These are phyloP conservation scores for Kazachstania sp. DNA, from an alignment of 1,139 yeast genomes.

Conservation along the genomic window DNA sequence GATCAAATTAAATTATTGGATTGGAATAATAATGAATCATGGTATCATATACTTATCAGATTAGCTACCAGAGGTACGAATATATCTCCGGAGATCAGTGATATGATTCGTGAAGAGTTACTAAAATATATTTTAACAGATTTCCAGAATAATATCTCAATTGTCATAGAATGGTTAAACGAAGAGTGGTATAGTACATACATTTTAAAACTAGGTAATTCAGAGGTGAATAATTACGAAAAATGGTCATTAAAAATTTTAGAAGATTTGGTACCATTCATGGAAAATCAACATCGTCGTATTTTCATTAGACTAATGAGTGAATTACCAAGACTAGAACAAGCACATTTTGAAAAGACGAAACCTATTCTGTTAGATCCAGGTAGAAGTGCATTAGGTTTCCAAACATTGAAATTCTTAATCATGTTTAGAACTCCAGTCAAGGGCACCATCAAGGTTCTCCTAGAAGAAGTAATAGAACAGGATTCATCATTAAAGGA, in stretches of 20 bases:
- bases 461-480: conserved; percentile 50
- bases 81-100: conserved; percentile 36
- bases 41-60: conserved; percentile 70
- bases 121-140: conserved; percentile 67
- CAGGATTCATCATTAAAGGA: conserved; percentile 47
- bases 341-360: conserved; percentile 51
- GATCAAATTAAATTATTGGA: conserved; percentile 22
- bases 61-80: conserved; percentile 72
- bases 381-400: conserved; percentile 67
- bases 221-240: conserved; percentile 43
- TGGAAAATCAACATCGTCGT: conserved; percentile 73
- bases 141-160: conserved; percentile 62
- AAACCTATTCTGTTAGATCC: conserved; percentile 82
- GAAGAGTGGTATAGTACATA: conserved; percentile 87
- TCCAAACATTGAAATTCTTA: conserved; percentile 69
- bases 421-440: conserved; percentile 90
- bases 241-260: conserved; percentile 65
- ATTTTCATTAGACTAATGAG: conserved; percentile 73
- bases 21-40: conserved; percentile 38
- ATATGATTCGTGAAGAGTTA: conserved; percentile 58
- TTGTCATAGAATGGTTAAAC: conserved; percentile 86
- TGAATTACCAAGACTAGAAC: conserved; percentile 72
- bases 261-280: conserved; percentile 73
- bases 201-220: conserved; percentile 9
- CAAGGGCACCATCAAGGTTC: conserved; percentile 52